Percentiles rank a stretch among this genome's conserved stretches.
These are phyloP conservation scores for Lasiodiplodia citricola DNA, from an alignment of 2,329 filamentous ascomycete species.

Conservation along the genomic window DNA sequence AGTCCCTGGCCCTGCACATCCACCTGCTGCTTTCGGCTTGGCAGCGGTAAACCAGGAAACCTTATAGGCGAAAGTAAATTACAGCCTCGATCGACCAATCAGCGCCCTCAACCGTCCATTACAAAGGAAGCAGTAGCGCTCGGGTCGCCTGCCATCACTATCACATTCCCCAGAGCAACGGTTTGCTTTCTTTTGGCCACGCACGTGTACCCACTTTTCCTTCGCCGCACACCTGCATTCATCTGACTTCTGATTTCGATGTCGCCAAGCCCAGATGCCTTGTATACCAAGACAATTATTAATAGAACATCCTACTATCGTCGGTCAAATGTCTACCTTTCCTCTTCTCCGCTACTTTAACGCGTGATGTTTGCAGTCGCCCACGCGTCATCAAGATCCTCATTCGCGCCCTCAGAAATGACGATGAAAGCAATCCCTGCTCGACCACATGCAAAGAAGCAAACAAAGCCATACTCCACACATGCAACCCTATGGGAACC, in stretches of 20 bases:
- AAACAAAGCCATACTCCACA: background rate
- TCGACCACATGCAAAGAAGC: background rate
- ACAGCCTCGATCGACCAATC: background rate
- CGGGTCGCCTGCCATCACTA: background rate
- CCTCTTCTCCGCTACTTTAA: background rate
- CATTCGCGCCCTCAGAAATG: background rate
- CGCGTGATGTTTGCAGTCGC: background rate
- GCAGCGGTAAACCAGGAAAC: slow-evolving; percentile 7
- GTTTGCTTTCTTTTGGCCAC: background rate
- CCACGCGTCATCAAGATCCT: background rate
- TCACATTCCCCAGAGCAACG: slow-evolving; percentile 4
- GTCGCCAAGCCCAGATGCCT: background rate
- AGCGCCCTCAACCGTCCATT: background rate
- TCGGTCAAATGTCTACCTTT: background rate
- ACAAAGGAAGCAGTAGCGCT: slow-evolving; percentile 1
- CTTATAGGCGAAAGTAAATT: slow-evolving; percentile 17
- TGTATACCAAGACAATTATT: background rate
- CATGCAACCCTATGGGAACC: background rate
- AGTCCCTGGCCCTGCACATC: background rate
- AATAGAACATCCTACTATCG: background rate
- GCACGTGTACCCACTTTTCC: slow-evolving; percentile 11
- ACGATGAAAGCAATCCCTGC: background rate
- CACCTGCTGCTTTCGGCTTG: slow-evolving; percentile 5
- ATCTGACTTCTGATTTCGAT: background rate
- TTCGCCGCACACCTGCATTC: slow-evolving; percentile 4